Conservation (phyloP, 2,329 filamentous ascomycete species). For the Didymellaceae sp. region DNA sequence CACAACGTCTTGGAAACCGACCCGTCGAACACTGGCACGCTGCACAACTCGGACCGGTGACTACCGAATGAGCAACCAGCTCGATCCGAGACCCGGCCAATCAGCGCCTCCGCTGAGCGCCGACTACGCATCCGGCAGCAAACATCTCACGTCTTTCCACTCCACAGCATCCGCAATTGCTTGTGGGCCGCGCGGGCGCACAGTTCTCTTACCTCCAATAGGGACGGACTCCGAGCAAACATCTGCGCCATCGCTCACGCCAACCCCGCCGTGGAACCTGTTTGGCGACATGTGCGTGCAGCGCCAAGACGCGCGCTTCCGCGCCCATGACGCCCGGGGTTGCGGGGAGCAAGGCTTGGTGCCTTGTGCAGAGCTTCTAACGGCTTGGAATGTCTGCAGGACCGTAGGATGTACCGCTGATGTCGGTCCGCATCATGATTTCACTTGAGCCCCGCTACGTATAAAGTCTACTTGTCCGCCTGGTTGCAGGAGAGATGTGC, state of each 20-base stretch:
- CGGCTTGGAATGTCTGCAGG: conserved; percentile 4
- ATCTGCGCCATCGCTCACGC: conserved; percentile 1
- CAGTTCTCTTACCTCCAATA: neutral
- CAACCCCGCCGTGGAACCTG: conserved; percentile 22
- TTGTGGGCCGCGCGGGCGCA: neutral
- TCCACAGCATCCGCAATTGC: conserved; percentile 19
- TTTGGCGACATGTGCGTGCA: conserved; percentile 3
- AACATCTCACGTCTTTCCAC: conserved; percentile 2
- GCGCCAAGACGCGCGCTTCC: conserved; percentile 22
- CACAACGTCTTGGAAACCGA: conserved; percentile 2
- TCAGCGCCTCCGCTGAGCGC: neutral
- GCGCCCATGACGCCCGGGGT: conserved; percentile 20
- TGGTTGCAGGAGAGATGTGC: neutral
- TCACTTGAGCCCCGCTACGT: neutral
- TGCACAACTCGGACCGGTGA: conserved; percentile 22
- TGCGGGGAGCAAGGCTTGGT: conserved; percentile 33
- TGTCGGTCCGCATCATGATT: conserved; percentile 15
- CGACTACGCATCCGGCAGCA: conserved; percentile 11
- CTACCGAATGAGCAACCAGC: conserved; percentile 10
- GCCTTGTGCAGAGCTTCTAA: conserved; percentile 13
- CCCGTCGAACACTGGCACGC: neutral
- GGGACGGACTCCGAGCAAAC: neutral
- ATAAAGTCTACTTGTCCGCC: conserved; percentile 4
- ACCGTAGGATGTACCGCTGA: conserved; percentile 1
- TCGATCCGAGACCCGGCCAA: conserved; percentile 29